Percentiles rank a stretch among this genome's conserved stretches.
These are phyloP conservation scores for Strobilomyces echinocephalus DNA, from an alignment of 768 basidiomycete genomes.

Conservation along the genomic window DNA sequence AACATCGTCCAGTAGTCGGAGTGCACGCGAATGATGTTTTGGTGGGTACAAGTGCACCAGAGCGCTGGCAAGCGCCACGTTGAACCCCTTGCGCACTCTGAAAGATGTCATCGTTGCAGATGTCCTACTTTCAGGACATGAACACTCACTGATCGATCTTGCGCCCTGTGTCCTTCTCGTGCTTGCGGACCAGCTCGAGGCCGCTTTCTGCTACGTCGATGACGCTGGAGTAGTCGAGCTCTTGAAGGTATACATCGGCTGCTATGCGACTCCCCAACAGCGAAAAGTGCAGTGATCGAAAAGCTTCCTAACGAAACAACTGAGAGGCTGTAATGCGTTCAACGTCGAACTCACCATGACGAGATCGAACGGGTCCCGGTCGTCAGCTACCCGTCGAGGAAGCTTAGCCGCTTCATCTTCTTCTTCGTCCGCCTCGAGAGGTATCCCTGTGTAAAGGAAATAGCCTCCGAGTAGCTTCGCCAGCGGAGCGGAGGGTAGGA, in stretches of 20 bases:
- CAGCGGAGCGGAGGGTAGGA: slow-evolving; percentile 62
- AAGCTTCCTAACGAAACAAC: slow-evolving; percentile 46
- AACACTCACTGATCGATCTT: slow-evolving; percentile 43
- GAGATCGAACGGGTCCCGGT: slow-evolving; percentile 52
- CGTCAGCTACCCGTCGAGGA: slow-evolving; percentile 20
- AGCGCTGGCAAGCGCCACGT: slow-evolving; percentile 66
- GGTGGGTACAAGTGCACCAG: slow-evolving; percentile 85
- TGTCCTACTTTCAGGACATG: not conserved
- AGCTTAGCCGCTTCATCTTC: slow-evolving; percentile 12
- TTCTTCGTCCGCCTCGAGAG: slow-evolving; percentile 37
- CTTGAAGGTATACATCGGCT: slow-evolving; percentile 58
- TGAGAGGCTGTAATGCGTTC: not conserved
- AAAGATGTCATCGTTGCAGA: not conserved
- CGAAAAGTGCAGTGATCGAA: slow-evolving; percentile 46
- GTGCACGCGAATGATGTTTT: slow-evolving; percentile 80
- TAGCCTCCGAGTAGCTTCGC: slow-evolving; percentile 61
- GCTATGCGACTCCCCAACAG: slow-evolving; percentile 65
- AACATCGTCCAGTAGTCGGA: slow-evolving; percentile 67
- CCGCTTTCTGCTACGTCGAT: slow-evolving; percentile 71
- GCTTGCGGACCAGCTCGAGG: slow-evolving; percentile 47
- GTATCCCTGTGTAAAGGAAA: slow-evolving; percentile 54
- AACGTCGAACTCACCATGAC: slow-evolving; percentile 49
- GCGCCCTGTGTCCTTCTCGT: slow-evolving; percentile 57
- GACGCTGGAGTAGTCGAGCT: slow-evolving; percentile 70
- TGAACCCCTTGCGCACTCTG: slow-evolving; percentile 65